A percentile compares a stretch with the other conserved stretches of the same genome.
These are phyloP conservation scores for Peronospora farinosa DNA, from an alignment of 352 stramenopile species.

Conservation along the genomic window DNA sequence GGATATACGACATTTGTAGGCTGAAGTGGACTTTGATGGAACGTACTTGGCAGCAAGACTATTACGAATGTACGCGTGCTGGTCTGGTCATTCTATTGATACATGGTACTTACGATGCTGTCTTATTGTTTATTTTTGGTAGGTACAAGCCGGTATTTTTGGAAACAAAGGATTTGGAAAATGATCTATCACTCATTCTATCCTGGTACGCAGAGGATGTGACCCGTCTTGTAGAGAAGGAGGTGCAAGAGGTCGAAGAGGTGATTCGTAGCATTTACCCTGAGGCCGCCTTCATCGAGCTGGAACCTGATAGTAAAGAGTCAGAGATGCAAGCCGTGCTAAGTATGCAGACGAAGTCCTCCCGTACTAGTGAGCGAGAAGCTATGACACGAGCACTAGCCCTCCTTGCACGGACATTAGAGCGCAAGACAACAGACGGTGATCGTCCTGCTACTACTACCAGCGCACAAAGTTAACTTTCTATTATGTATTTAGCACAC, in stretches of 20 bases:
- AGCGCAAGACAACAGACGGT: slow-evolving; percentile 33
- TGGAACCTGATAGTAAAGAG: slow-evolving; percentile 93
- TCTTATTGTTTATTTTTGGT: neutral
- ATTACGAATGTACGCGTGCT: slow-evolving; percentile 61
- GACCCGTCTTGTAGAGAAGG: slow-evolving; percentile 92
- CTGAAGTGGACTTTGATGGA: slow-evolving; percentile 98
- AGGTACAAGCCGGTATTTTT: slow-evolving; percentile 92
- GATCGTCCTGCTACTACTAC: slow-evolving; percentile 17
- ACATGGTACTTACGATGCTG: neutral
- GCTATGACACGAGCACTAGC: slow-evolving; percentile 75
- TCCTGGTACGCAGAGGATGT: slow-evolving; percentile 86
- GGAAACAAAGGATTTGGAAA: slow-evolving; percentile 85
- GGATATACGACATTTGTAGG: slow-evolving; percentile 39
- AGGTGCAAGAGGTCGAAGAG: slow-evolving; percentile 93
- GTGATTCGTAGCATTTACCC: slow-evolving; percentile 91
- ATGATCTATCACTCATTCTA: slow-evolving; percentile 91
- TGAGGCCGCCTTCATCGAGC: slow-evolving; percentile 94
- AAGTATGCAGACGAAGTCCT: slow-evolving; percentile 78
- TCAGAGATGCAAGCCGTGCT: slow-evolving; percentile 81
- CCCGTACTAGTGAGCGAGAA: slow-evolving; percentile 76
- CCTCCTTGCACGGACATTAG: slow-evolving; percentile 67
- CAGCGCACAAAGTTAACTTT: slow-evolving; percentile 20
- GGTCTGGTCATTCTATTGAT: slow-evolving; percentile 8
- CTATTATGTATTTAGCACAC: no score
- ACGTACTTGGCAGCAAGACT: slow-evolving; percentile 96